These are phyloP conservation scores for Teratosphaeria nubilosa DNA, from an alignment of 2,329 filamentous ascomycete genomes.

Conservation along the genomic window DNA sequence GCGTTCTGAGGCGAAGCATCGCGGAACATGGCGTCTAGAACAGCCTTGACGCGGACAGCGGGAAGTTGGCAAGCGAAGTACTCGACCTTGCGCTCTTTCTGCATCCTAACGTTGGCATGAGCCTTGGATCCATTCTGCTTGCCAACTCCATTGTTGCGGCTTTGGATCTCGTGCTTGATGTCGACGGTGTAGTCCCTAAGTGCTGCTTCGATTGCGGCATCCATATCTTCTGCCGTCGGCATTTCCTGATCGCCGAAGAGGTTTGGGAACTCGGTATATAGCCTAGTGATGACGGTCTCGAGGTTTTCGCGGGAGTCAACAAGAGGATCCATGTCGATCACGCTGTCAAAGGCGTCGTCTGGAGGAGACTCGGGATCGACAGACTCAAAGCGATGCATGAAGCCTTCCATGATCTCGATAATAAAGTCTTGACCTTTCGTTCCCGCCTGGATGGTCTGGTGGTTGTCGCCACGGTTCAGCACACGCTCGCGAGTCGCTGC, in stretches of 20 bases:
- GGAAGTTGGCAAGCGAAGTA: slow-evolving; percentile 55
- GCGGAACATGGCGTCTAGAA: slow-evolving; percentile 63
- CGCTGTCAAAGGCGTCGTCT: slow-evolving; percentile 69
- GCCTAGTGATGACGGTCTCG: slow-evolving; percentile 60
- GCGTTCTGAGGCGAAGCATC: slow-evolving; percentile 43
- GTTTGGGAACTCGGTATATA: slow-evolving; percentile 69
- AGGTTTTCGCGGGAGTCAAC: slow-evolving; percentile 75
- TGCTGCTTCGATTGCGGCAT: slow-evolving; percentile 66
- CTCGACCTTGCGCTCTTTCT: slow-evolving; percentile 47
- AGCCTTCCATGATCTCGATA: slow-evolving; percentile 87
- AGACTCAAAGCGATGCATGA: slow-evolving; percentile 75
- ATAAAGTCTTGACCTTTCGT: slow-evolving; percentile 64
- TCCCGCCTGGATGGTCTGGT: slow-evolving; percentile 90
- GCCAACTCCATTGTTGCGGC: slow-evolving; percentile 30
- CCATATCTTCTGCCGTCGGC: slow-evolving; percentile 63
- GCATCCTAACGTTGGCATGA: slow-evolving; percentile 26
- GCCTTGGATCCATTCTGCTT: slow-evolving; percentile 30
- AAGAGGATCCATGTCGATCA: slow-evolving; percentile 75
- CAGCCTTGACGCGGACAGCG: slow-evolving; percentile 39
- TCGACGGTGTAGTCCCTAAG: slow-evolving; percentile 68
- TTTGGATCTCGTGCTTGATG: slow-evolving; percentile 63
- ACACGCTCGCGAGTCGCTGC: slow-evolving; percentile 69
- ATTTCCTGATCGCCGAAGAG: slow-evolving; percentile 53
- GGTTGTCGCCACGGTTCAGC: slow-evolving; percentile 80
- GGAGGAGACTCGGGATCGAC: slow-evolving; percentile 57